Base-by-base conservation (phyloP, 108 stramenopile species). In the Fragilariopsis cylindrus region DNA sequence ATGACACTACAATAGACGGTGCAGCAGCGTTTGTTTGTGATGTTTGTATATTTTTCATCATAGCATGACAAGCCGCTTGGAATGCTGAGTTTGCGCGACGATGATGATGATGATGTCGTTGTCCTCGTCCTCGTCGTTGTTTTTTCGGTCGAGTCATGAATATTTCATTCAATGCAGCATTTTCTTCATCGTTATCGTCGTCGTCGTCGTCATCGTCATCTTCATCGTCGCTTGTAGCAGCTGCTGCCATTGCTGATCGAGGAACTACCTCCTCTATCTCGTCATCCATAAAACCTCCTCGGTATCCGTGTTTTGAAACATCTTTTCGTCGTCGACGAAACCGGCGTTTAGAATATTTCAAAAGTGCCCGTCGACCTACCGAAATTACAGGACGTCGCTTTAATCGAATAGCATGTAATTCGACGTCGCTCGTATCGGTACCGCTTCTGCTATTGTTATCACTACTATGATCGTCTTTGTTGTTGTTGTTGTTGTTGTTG, bases 51-150 rank as follows among this genome's bases (percentile, higher is more conserved):
- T 75, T 85, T 76, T 76, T 74, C 87, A 90, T 89, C 62, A 92
- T 88, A 70, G 90, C 88, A 56, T 76, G 81, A 70, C 89, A 91
- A 1, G 94, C 94, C 19, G 80, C 89, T 62, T 91, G 88, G 68
- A 95, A 95, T 48, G 42, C 68, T 16, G 43, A 8, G 30, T 65
- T 42, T 42, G 5, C 53, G 56, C 5, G 1, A 19, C 42, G 45
- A 52, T 65, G 7, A 41, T 11, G 21, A 53, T 60, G 4, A 75
- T 11, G 54, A 45, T 45, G 41, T 53, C 71, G 75, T 60, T 44
- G 43, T 54, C 60, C 53, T 21, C 80, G 78, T 44, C 60, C 53
- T 67, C 60, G 47, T 65, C 81, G 70, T 49, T 66, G 70, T 40
- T 74, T 70, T 39, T 76, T 79, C 52, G 72, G 80, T 58, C 42